phyloP scores from a whole-genome alignment of 257 asterid genomes.

The Datura wrightii region DNA sequence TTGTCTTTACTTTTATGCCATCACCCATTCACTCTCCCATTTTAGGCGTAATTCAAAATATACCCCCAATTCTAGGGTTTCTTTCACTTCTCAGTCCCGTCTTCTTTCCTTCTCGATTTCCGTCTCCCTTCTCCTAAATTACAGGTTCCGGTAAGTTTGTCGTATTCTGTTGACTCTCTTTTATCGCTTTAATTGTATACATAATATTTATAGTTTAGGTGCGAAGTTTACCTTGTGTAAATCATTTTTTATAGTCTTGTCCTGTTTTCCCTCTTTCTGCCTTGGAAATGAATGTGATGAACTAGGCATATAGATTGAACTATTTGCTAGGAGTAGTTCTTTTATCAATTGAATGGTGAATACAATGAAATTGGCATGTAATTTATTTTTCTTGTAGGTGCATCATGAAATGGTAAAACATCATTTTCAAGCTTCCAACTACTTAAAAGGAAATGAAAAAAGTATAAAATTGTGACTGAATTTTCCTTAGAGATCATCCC shows the following conservation, averaged over 20 bases:
- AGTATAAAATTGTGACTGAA: constrained; percentile 5
- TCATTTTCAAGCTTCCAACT: neutral
- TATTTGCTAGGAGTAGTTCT: neutral
- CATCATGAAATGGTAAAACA: neutral
- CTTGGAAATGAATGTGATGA: no score
- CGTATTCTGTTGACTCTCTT: neutral
- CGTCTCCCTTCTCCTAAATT: neutral
- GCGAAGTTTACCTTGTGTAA: no score
- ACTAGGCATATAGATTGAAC: neutral
- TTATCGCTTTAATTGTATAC: neutral
- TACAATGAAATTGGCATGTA: neutral
- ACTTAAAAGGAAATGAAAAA: constrained; percentile 12
- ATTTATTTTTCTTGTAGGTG: neutral
- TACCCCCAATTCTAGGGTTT: constrained; percentile 68
- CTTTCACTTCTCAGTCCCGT: constrained; percentile 44
- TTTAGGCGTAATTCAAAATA: constrained; percentile 53
- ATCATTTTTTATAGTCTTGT: no score
- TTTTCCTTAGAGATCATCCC: no score
- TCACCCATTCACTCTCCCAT: constrained; percentile 29
- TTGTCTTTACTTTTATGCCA: neutral
- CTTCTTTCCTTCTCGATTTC: constrained; percentile 38
- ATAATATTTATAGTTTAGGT: no score
- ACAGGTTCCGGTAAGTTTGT: constrained; percentile 46
- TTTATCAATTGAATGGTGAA: neutral
- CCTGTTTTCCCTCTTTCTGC: no score